These are phyloP conservation scores for Gossypium gossypioides DNA, from an alignment of 441 rosid genomes.

Conservation along the genomic window DNA sequence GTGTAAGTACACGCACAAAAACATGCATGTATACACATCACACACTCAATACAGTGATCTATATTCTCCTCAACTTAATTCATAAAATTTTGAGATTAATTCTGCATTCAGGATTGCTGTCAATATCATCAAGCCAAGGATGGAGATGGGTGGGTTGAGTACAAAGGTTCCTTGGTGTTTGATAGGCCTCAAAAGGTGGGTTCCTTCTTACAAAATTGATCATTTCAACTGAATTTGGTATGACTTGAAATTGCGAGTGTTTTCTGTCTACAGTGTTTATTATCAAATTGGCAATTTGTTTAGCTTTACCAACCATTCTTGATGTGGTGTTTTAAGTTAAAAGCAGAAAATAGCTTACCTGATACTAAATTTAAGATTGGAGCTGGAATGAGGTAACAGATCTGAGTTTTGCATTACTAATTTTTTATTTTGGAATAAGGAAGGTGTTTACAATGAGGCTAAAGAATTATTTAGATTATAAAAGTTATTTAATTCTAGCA, in stretches of 20 bases:
- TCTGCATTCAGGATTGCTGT: conserved; percentile 66
- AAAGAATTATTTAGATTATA: neutral
- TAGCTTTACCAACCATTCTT: neutral
- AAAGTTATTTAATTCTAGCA: neutral
- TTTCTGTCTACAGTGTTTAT: neutral
- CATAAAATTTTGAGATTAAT: neutral
- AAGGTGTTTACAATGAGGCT: neutral
- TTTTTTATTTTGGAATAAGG: neutral
- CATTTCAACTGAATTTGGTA: neutral
- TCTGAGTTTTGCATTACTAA: neutral
- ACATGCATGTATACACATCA: neutral
- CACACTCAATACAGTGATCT: neutral
- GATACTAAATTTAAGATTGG: neutral
- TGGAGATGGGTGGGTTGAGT: conserved; percentile 99
- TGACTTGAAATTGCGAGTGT: neutral
- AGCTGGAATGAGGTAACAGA: neutral
- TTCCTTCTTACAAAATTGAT: neutral
- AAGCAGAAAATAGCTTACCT: neutral
- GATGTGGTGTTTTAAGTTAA: neutral
- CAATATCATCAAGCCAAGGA: conserved; percentile 97
- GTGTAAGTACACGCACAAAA: neutral
- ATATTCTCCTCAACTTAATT: neutral
- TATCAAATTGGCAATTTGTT: neutral
- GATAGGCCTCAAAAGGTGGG: conserved; percentile 74
- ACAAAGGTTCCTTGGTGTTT: conserved; percentile 79